phyloP scores from a whole-genome alignment of 768 basidiomycete species.

The Termitomyces sp. region DNA sequence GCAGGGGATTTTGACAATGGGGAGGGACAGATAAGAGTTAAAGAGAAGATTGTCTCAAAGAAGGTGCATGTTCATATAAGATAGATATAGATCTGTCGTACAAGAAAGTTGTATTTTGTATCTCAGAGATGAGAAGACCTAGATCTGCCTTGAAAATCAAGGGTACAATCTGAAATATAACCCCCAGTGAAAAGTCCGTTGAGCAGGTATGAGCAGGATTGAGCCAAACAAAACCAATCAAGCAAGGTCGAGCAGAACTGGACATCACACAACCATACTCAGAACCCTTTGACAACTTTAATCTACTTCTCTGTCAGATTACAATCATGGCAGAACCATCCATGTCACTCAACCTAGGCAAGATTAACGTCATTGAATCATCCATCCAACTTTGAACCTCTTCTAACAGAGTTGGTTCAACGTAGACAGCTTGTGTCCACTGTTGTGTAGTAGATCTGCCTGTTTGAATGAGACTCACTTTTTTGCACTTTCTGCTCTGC shows the following conservation, averaged over 20 bases:
- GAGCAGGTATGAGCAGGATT: neutral
- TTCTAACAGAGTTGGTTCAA: neutral
- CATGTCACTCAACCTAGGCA: neutral
- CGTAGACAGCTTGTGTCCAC: neutral
- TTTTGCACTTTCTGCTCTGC: neutral
- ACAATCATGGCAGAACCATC: too few species aligned
- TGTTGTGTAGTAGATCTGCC: neutral
- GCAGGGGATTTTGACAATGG: conserved; percentile 18
- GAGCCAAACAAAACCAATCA: neutral
- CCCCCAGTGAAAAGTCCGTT: neutral
- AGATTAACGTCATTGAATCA: neutral
- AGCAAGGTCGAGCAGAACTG: neutral
- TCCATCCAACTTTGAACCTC: neutral
- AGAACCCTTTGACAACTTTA: too few species aligned
- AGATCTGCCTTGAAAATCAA: conserved; percentile 37
- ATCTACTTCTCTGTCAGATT: too few species aligned
- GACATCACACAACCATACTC: neutral
- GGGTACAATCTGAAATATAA: conserved; percentile 45
- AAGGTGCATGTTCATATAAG: conserved; percentile 18
- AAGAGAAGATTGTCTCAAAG: conserved; percentile 20
- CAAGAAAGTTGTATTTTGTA: neutral
- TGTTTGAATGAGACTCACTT: neutral
- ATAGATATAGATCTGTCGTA: conserved; percentile 14
- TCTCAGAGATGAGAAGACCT: neutral
- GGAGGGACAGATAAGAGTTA: conserved; percentile 24